These are phyloP conservation scores for Aspergillus nanangensis DNA, from an alignment of 495 filamentous ascomycete species.

Conservation along the genomic window DNA sequence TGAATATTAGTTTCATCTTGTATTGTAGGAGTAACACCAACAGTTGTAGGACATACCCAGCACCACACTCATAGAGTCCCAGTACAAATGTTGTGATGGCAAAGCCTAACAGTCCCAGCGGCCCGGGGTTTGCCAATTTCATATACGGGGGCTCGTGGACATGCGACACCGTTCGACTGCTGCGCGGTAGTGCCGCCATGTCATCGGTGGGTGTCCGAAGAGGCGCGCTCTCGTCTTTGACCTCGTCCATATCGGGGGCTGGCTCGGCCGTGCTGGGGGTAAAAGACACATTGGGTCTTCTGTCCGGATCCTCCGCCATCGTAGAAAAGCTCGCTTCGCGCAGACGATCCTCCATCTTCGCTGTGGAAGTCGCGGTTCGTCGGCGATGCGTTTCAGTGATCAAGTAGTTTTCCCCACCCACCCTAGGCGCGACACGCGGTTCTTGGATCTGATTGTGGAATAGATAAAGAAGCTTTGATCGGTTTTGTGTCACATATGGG, in stretches of 20 bases:
- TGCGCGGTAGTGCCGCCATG: not conserved
- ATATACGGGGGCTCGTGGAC: conserved; percentile 2
- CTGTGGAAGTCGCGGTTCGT: no score
- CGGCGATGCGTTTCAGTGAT: no score
- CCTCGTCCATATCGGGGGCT: not conserved
- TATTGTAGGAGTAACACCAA: no score
- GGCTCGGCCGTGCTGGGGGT: not conserved
- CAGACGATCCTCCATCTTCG: no score
- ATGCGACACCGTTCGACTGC: not conserved
- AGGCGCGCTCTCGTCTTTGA: not conserved
- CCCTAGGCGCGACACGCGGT: no score
- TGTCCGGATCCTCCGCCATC: no score
- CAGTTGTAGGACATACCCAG: conserved; percentile 1
- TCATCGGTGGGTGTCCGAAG: not conserved
- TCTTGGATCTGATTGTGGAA: no score
- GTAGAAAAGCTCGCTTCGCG: no score
- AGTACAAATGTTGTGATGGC: conserved; percentile 2
- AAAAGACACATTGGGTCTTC: not conserved
- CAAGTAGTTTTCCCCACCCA: no score
- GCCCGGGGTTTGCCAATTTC: not conserved
- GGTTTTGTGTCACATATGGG: not conserved
- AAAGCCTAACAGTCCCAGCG: not conserved
- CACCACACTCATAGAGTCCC: conserved; percentile 1
- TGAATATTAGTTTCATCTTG: no score
- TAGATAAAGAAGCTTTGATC: no score